Evolutionary conservation across 2,329 filamentous ascomycete genomes (phyloP).

Genomic region (Cladosporium cucumerinum): DNA sequence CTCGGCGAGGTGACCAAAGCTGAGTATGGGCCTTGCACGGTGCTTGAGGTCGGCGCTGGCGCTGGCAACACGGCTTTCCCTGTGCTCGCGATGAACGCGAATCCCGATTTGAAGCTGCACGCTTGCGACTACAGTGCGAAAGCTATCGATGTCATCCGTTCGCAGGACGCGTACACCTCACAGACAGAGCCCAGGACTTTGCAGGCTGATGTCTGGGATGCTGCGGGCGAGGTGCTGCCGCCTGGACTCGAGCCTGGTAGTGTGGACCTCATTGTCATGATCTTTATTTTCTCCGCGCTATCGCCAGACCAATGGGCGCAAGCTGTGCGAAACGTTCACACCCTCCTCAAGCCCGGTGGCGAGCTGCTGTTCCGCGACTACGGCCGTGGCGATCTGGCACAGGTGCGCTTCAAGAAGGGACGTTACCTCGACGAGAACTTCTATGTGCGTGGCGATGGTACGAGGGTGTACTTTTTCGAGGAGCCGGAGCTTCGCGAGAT

Average conservation of each 20-base stretch:
- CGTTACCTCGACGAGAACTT: constrained; percentile 95
- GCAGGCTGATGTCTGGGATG: constrained; percentile 93
- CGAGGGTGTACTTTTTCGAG: constrained; percentile 96
- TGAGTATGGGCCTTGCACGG: constrained; percentile 64
- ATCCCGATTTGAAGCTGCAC: constrained; percentile 76
- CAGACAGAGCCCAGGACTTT: constrained; percentile 52
- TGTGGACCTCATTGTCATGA: constrained; percentile 88
- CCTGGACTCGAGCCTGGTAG: constrained; percentile 72
- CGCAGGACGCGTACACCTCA: constrained; percentile 70
- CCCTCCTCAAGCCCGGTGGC: constrained; percentile 86
- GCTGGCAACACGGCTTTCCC: constrained; percentile 97
- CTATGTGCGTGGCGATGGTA: constrained; percentile 92
- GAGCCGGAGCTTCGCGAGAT: constrained; percentile 74
- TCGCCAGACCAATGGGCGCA: constrained; percentile 79
- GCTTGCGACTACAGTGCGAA: constrained; percentile 96
- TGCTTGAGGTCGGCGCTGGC: constrained; percentile 91
- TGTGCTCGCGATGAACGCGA: constrained; percentile 78
- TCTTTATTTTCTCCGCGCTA: constrained; percentile 95
- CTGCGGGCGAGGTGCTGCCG: constrained; percentile 65
- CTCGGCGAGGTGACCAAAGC: constrained; percentile 70
- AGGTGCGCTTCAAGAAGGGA: constrained; percentile 95
- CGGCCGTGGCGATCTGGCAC: constrained; percentile 88
- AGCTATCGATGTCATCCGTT: constrained; percentile 88
- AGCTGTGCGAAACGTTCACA: constrained; percentile 76
- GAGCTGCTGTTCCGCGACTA: constrained; percentile 94